Conservation (phyloP, 2,329 filamentous ascomycete genomes). For the Emmonsiellopsis sp. region DNA sequence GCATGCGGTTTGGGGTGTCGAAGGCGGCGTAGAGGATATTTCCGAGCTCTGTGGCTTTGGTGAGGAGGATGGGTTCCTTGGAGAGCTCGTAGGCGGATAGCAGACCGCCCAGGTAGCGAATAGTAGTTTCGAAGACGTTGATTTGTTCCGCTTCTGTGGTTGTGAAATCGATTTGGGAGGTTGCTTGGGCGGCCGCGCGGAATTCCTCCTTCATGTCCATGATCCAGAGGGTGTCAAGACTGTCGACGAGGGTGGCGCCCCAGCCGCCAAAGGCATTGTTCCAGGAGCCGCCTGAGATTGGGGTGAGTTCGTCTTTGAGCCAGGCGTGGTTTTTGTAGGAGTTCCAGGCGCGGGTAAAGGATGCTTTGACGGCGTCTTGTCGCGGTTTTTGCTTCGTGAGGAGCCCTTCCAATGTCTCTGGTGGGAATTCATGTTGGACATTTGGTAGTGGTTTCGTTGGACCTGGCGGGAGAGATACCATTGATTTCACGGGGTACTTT, state of each 20-base stretch:
- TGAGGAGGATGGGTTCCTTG: slow-evolving; percentile 36
- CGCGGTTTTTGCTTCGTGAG: slow-evolving; percentile 31
- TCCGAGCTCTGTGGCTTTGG: slow-evolving; percentile 46
- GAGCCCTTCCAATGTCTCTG: slow-evolving; percentile 18
- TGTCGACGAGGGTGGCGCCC: slow-evolving; percentile 52
- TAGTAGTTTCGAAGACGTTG: slow-evolving; percentile 44
- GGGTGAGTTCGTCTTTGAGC: slow-evolving; percentile 55
- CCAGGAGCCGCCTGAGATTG: slow-evolving; percentile 42
- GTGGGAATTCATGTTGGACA: slow-evolving; percentile 19
- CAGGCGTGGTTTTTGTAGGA: slow-evolving; percentile 56
- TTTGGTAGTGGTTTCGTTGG: slow-evolving; percentile 16
- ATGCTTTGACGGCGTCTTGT: slow-evolving; percentile 39
- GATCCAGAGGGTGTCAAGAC: slow-evolving; percentile 54
- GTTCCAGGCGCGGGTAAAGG: slow-evolving; percentile 48
- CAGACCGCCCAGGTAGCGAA: slow-evolving; percentile 46
- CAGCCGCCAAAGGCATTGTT: slow-evolving; percentile 55
- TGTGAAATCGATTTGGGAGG: slow-evolving; percentile 47
- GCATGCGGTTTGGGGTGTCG: slow-evolving; percentile 21
- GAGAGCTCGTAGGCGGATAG: slow-evolving; percentile 48
- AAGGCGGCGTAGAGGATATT: slow-evolving; percentile 44
- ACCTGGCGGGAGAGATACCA: slow-evolving; percentile 16
- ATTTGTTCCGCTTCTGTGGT: slow-evolving; percentile 19
- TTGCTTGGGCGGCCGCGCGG: slow-evolving; percentile 42
- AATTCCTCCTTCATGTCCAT: slow-evolving; percentile 53
- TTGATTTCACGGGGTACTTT: slow-evolving; percentile 15